These are phyloP conservation scores for Articulospora tetracladia DNA, from an alignment of 495 filamentous ascomycete genomes.

Conservation along the genomic window DNA sequence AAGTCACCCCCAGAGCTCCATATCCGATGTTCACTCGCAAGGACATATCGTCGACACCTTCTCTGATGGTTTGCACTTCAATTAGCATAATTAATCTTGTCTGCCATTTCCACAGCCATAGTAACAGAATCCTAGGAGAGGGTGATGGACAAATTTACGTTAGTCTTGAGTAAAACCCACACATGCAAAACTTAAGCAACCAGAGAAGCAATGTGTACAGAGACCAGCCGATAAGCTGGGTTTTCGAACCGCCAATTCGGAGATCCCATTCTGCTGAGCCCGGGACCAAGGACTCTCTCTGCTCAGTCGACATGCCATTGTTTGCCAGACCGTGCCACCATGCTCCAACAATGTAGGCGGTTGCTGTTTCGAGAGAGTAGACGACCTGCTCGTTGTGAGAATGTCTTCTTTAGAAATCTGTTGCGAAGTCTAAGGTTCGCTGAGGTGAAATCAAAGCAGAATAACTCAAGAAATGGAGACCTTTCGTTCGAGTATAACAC, in stretches of 20 bases:
- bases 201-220: neutral
- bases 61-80: neutral
- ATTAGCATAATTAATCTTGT: neutral
- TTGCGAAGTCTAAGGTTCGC: neutral
- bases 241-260: conserved; percentile 38
- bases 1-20: neutral
- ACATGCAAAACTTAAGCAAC: neutral
- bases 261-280: conserved; percentile 34
- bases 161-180: neutral
- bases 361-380: neutral
- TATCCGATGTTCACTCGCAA: neutral
- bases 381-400: neutral
- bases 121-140: too few species aligned
- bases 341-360: neutral
- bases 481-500: neutral
- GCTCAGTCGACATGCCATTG: conserved; percentile 41
- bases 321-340: conserved; percentile 38
- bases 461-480: too few species aligned
- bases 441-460: too few species aligned
- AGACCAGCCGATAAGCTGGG: neutral
- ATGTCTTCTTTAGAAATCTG: neutral
- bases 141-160: neutral
- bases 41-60: neutral
- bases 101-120: too few species aligned
- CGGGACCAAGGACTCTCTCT: neutral